Percentiles rank a stretch among this genome's conserved stretches.
Evolutionary conservation across 306 rosid genomes (phyloP).

Genomic region (Vigna trinervia): DNA sequence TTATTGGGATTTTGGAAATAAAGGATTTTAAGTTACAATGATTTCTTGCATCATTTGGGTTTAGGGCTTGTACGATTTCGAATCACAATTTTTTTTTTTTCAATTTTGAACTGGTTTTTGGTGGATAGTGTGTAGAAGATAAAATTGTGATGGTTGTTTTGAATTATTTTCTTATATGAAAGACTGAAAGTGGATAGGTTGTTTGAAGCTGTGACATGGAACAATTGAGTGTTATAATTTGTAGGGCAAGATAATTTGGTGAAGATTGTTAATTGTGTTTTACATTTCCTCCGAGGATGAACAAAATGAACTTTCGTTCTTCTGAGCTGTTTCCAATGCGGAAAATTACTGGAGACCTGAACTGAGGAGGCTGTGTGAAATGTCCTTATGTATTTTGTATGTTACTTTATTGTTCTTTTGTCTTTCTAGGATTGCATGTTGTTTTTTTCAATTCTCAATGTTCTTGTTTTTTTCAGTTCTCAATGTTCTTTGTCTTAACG

Average conservation of each 20-base stretch:
- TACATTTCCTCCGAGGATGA: constrained; percentile 61
- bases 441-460: neutral
- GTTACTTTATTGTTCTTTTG: too few relatives aligned
- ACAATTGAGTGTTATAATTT: neutral
- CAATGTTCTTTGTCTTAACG: neutral
- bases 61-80: neutral
- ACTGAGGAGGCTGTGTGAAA: constrained; percentile 68
- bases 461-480: neutral
- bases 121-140: neutral
- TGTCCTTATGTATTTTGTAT: neutral
- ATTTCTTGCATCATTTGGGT: neutral
- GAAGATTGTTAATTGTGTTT: too few relatives aligned
- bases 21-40: neutral
- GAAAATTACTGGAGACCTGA: constrained; percentile 85
- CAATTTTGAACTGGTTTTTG: neutral
- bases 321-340: constrained; percentile 58
- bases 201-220: neutral
- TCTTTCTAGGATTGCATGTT: neutral
- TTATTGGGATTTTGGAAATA: neutral
- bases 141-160: neutral
- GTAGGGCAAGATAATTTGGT: neutral
- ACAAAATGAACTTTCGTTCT: constrained; percentile 59
- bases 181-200: neutral
- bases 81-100: neutral
- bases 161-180: neutral